These are phyloP conservation scores for Fusarium circinatum DNA, from an alignment of 2,329 filamentous ascomycete genomes.

Conservation along the genomic window DNA sequence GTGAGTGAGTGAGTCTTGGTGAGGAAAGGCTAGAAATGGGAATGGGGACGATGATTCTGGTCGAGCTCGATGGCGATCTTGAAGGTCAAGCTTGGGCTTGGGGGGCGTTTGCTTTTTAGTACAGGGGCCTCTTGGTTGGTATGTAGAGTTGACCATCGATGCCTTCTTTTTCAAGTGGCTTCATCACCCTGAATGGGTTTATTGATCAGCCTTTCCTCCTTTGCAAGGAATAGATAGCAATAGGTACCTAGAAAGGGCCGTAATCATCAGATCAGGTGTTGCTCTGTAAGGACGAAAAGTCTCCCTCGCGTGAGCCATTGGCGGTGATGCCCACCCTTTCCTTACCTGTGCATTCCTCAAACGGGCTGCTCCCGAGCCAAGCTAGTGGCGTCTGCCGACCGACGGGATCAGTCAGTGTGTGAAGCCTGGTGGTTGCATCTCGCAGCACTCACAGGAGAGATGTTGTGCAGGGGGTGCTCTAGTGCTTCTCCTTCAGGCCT, in stretches of 20 bases:
- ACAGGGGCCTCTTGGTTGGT: constrained; percentile 11
- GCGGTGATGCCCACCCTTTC: constrained; percentile 24
- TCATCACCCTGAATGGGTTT: constrained; percentile 2
- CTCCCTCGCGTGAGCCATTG: constrained; percentile 20
- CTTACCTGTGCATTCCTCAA: constrained; percentile 36
- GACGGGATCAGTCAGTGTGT: constrained; percentile 9
- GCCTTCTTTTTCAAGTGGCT: constrained; percentile 1
- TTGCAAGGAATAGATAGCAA: not conserved
- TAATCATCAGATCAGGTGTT: constrained; percentile 7
- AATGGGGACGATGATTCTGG: constrained; percentile 19
- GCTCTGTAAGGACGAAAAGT: not conserved
- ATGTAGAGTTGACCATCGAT: constrained; percentile 28
- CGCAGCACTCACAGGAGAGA: not conserved
- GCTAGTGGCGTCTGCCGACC: constrained; percentile 38
- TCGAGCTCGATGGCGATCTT: constrained; percentile 19
- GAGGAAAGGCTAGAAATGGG: constrained; percentile 3
- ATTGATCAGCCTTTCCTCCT: constrained; percentile 9
- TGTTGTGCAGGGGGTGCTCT: constrained; percentile 34
- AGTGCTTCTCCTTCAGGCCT: not conserved
- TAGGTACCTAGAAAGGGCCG: not conserved
- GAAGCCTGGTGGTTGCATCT: constrained; percentile 9
- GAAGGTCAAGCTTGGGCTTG: not conserved
- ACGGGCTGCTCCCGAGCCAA: constrained; percentile 41
- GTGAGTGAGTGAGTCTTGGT: not conserved
- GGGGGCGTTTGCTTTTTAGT: not conserved